These are phyloP conservation scores for Thelonectria discophora DNA, from an alignment of 2,329 filamentous ascomycete species.

Conservation along the genomic window DNA sequence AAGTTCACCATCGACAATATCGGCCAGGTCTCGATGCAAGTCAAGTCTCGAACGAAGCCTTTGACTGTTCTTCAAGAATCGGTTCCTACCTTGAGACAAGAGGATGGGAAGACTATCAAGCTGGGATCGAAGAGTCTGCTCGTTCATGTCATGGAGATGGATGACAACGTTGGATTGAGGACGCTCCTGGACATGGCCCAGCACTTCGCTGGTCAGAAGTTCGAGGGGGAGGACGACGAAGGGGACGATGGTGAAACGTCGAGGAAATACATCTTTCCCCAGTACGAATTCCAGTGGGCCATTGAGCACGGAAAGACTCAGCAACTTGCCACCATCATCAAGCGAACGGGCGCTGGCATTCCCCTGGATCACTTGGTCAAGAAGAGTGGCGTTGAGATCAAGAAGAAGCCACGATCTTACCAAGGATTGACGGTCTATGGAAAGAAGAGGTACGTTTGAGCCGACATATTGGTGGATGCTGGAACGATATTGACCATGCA, in stretches of 20 bases:
- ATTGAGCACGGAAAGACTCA: conserved; percentile 60
- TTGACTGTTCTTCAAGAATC: conserved; percentile 57
- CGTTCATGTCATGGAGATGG: conserved; percentile 57
- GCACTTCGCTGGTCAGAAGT: conserved; percentile 53
- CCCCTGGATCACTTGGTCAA: conserved; percentile 73
- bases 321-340: conserved; percentile 71
- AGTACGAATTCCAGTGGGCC: conserved; percentile 53
- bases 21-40: conserved; percentile 72
- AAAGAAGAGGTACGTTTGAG: conserved; percentile 63
- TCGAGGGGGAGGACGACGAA: conserved; percentile 44
- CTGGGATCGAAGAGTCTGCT: conserved; percentile 45
- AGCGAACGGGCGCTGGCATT: conserved; percentile 71
- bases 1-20: conserved; percentile 80
- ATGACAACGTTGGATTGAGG: conserved; percentile 63
- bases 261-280: conserved; percentile 51
- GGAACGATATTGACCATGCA: conserved; percentile 24
- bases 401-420: conserved; percentile 75
- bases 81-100: conserved; percentile 47
- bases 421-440: conserved; percentile 81
- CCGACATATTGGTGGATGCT: neutral
- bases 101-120: conserved; percentile 40
- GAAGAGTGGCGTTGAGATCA: conserved; percentile 69
- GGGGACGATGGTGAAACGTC: conserved; percentile 46
- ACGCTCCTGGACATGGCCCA: conserved; percentile 65
- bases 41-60: conserved; percentile 71